A percentile compares a stretch with the other conserved stretches of the same genome.
These are phyloP conservation scores for Laetiporus sulphureus DNA, from an alignment of 1,284 basidiomycete genomes.

Conservation along the genomic window DNA sequence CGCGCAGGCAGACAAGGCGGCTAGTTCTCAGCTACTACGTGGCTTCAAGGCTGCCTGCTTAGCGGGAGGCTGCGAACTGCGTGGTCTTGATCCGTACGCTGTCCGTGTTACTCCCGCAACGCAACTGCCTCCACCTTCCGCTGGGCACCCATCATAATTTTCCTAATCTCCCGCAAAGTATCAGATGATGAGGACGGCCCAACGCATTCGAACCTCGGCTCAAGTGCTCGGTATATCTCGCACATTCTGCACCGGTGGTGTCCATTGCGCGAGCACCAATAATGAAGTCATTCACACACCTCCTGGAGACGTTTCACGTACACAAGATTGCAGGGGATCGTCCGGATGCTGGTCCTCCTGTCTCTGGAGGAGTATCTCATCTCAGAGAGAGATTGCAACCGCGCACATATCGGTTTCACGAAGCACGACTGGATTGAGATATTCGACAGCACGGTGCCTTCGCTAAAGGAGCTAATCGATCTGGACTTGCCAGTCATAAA, in stretches of 20 bases:
- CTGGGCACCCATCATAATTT: conserved; percentile 22
- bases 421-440: conserved; percentile 21
- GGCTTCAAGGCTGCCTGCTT: too few species aligned
- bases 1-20: too few species aligned
- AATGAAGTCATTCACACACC: conserved; percentile 18
- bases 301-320: conserved; percentile 22
- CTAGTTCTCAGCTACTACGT: too few species aligned
- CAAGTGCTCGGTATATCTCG: conserved; percentile 20
- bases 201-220: conserved; percentile 16
- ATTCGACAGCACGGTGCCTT: conserved; percentile 21
- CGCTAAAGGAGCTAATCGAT: too few species aligned
- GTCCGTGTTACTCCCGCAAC: too few species aligned
- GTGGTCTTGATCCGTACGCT: too few species aligned
- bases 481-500: too few species aligned
- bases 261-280: conserved; percentile 20
- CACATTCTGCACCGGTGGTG: conserved; percentile 26
- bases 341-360: conserved; percentile 20
- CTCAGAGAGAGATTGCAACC: conserved; percentile 20
- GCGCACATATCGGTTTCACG: conserved; percentile 20
- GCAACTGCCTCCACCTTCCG: conserved; percentile 23
- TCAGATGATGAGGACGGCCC: conserved; percentile 17
- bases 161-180: conserved; percentile 21
- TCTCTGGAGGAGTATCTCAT: conserved; percentile 24
- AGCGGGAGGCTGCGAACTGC: too few species aligned
- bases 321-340: conserved; percentile 16